Percentiles rank a stretch among this genome's conserved stretches.
phyloP scores from a whole-genome alignment of 345 rosid species.

The Euphorbia lathyris region DNA sequence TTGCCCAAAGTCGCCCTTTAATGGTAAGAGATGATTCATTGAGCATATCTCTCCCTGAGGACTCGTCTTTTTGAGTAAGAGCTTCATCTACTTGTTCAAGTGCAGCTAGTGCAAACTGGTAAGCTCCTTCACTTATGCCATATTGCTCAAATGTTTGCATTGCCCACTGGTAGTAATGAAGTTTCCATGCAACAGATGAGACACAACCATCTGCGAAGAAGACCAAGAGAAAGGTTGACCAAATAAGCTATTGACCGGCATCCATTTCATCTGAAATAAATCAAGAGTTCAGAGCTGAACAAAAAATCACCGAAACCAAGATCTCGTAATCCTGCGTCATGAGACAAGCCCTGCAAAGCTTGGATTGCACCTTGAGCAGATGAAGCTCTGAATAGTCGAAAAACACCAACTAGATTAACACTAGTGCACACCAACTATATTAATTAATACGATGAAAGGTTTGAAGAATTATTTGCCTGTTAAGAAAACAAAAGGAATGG shows the following conservation, averaged over 20 bases:
- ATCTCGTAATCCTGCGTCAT: slow-evolving; percentile 62
- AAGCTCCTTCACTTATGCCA: slow-evolving; percentile 83
- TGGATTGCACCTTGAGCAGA: slow-evolving; percentile 74
- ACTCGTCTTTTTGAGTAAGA: slow-evolving; percentile 37
- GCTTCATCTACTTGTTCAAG: slow-evolving; percentile 98
- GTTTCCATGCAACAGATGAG: slow-evolving; percentile 76
- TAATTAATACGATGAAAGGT: neutral
- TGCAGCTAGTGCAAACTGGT: slow-evolving; percentile 94
- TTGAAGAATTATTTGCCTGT: neutral
- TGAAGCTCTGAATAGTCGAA: slow-evolving; percentile 59
- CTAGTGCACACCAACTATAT: neutral
- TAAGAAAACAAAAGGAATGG: neutral
- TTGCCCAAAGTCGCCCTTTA: slow-evolving; percentile 93
- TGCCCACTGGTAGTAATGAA: slow-evolving; percentile 95
- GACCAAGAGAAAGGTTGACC: slow-evolving; percentile 2
- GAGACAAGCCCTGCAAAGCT: slow-evolving; percentile 74
- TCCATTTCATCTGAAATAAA: neutral
- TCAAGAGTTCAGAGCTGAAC: neutral
- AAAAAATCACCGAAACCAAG: slow-evolving; percentile 55
- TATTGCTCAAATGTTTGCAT: slow-evolving; percentile 96
- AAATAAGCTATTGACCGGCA: slow-evolving; percentile 1
- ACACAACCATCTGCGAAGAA: slow-evolving; percentile 43
- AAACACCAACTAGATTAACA: neutral
- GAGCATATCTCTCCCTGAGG: slow-evolving; percentile 29
- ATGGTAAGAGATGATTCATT: slow-evolving; percentile 50